Base-by-base conservation (phyloP, 73 alveolate species). In the Paramecium octaurelia region DNA sequence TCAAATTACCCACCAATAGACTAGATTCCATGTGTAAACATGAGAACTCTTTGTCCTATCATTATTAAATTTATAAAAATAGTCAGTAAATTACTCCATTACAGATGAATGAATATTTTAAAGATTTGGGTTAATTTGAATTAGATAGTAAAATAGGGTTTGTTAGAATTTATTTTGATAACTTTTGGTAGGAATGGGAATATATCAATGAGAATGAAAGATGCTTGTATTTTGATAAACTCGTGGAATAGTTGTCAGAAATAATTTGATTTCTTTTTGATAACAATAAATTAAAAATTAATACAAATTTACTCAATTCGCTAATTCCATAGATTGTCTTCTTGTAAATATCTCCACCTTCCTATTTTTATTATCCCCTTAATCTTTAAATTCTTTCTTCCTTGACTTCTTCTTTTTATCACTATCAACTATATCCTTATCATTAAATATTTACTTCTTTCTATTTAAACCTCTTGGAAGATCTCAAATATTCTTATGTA, bases 111-210 rank as follows among this genome's bases (percentile, higher is more conserved):
- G 58, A 40, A 14, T 38, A 24, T 42, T 23, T 44, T 23, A 43
- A 40, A 80, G 31, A 21, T 80, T 23, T 80, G 12, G 91, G 91
- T 10, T 44, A 42, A 80, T 80, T 80, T 80, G 91, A 80, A 80
- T 44, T 80, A 48, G 91, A 80, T 48, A 20, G 76, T 44, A 80
- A 80, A 46, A 24, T 80, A 44, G 91, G 91, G 8, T 80, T 38
- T 44, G 91, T 80, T 24, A 80, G 57, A 80, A 43, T 80, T 18
- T 80, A 40, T 46, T 80, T 80, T 46, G 91, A 80, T 44, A 35
- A 80, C 12, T 80, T 80, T 38, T 80, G 91, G 91, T 20, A 27
- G 9, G 75, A 43, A 2, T 34, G 57, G 91, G 76, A 42, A 64
- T 80, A 40, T 24, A 31, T 80, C 9, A 8, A 80, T 38, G 27